Percentiles rank a stretch among this genome's conserved stretches.
phyloP scores from a whole-genome alignment of 345 rosid species.

The Cardamine chenopodiifolia region DNA sequence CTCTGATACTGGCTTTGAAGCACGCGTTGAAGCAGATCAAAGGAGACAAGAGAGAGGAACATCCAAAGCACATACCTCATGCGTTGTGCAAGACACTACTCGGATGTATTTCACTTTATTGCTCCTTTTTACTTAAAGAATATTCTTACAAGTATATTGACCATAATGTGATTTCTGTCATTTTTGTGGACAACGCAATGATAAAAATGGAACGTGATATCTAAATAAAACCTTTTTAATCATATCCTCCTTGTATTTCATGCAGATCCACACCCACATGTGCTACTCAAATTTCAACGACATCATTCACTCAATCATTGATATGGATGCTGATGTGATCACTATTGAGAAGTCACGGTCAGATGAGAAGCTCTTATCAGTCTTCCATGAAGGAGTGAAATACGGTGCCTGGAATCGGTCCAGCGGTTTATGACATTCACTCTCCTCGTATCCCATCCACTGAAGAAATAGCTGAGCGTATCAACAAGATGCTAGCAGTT shows the following conservation, averaged over 20 bases:
- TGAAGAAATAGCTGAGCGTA: slow-evolving; percentile 65
- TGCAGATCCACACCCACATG: slow-evolving; percentile 72
- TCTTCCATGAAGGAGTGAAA: slow-evolving; percentile 65
- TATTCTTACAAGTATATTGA: background rate
- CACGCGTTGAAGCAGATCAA: slow-evolving; percentile 87
- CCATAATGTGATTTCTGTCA: slow-evolving; percentile 1
- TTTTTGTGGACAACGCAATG: background rate
- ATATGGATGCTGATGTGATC: slow-evolving; percentile 74
- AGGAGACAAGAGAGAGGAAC: slow-evolving; percentile 94
- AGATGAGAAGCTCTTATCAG: slow-evolving; percentile 68
- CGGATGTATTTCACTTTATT: slow-evolving; percentile 44
- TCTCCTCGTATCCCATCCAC: slow-evolving; percentile 66
- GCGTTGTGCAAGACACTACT: slow-evolving; percentile 58
- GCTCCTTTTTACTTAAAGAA: background rate
- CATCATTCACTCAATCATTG: slow-evolving; percentile 63
- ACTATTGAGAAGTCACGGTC: slow-evolving; percentile 70
- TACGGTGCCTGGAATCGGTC: slow-evolving; percentile 71
- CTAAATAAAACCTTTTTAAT: slow-evolving; percentile 5
- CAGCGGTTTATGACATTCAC: slow-evolving; percentile 70
- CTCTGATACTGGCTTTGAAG: slow-evolving; percentile 82
- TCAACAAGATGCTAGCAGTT: slow-evolving; percentile 69
- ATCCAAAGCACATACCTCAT: slow-evolving; percentile 87
- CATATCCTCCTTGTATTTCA: slow-evolving; percentile 26
- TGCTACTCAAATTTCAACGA: slow-evolving; percentile 73
- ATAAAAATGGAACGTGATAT: background rate